These are phyloP conservation scores for Aspergillus sp. DNA, from an alignment of 2,329 filamentous ascomycete species.

Conservation along the genomic window DNA sequence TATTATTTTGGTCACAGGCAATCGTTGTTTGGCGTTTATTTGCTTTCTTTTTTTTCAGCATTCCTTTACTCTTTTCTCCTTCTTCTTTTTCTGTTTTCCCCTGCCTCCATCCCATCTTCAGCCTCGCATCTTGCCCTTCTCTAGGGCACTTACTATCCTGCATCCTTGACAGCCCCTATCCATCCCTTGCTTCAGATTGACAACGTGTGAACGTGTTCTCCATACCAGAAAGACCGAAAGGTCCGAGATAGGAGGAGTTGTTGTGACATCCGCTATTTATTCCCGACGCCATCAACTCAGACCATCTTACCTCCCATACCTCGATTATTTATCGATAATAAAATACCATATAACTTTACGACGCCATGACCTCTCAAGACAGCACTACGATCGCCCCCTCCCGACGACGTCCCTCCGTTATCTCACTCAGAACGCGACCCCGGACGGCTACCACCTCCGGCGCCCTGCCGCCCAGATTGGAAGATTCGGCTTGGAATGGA, in stretches of 20 bases:
- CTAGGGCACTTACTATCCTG: not conserved
- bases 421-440: constrained; percentile 28
- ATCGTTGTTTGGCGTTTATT: not conserved
- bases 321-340: not conserved
- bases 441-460: constrained; percentile 26
- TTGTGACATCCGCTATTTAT: not conserved
- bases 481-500: constrained; percentile 18
- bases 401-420: constrained; percentile 31
- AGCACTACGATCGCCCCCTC: constrained; percentile 16
- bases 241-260: not conserved
- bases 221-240: not conserved
- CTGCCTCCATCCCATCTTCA: not conserved
- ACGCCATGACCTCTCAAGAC: constrained; percentile 27
- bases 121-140: not conserved
- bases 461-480: constrained; percentile 12
- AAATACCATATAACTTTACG: constrained; percentile 1
- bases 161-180: not conserved
- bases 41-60: not conserved
- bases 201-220: not conserved
- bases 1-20: not conserved
- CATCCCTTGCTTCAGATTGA: not conserved
- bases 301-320: not conserved
- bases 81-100: not conserved
- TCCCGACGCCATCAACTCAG: not conserved
- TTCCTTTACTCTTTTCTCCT: not conserved